These are phyloP conservation scores for Fragaria ananassa DNA, from an alignment of 306 rosid species.

Conservation along the genomic window DNA sequence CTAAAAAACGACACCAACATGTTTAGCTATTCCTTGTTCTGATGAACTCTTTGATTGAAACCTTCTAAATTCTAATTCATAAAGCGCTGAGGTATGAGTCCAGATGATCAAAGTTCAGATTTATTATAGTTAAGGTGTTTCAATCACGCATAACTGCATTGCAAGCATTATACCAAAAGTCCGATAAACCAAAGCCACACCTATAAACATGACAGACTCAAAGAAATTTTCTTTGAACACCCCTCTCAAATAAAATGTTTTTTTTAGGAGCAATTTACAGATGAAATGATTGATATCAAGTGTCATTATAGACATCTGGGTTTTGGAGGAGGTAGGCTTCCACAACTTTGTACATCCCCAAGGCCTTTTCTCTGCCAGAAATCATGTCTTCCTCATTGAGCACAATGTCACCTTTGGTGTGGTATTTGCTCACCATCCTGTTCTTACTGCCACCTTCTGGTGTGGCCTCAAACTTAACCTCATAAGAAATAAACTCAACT, in stretches of 20 bases:
- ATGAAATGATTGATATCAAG: slow-evolving; percentile 1
- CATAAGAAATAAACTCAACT: slow-evolving; percentile 30
- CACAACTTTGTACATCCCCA: slow-evolving; percentile 38
- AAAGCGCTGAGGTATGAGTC: neutral
- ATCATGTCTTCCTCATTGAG: slow-evolving; percentile 40
- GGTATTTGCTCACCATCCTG: slow-evolving; percentile 34
- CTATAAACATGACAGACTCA: neutral
- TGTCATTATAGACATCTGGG: slow-evolving; percentile 28
- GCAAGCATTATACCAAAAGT: neutral
- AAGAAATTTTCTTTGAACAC: neutral
- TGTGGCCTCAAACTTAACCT: slow-evolving; percentile 38
- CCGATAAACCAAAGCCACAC: too few species aligned
- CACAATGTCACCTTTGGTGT: slow-evolving; percentile 35
- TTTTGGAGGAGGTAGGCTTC: slow-evolving; percentile 37
- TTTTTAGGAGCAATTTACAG: neutral
- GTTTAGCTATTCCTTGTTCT: neutral
- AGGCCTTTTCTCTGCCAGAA: slow-evolving; percentile 31
- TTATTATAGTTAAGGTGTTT: neutral
- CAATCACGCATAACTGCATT: neutral
- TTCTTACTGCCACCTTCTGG: slow-evolving; percentile 34
- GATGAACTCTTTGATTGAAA: neutral
- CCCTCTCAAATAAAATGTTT: neutral
- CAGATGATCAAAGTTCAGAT: neutral
- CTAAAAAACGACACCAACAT: too few species aligned
- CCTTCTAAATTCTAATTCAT: neutral